Base-by-base conservation (phyloP, 1,284 basidiomycete species). In the Rhodotorula sp. region DNA sequence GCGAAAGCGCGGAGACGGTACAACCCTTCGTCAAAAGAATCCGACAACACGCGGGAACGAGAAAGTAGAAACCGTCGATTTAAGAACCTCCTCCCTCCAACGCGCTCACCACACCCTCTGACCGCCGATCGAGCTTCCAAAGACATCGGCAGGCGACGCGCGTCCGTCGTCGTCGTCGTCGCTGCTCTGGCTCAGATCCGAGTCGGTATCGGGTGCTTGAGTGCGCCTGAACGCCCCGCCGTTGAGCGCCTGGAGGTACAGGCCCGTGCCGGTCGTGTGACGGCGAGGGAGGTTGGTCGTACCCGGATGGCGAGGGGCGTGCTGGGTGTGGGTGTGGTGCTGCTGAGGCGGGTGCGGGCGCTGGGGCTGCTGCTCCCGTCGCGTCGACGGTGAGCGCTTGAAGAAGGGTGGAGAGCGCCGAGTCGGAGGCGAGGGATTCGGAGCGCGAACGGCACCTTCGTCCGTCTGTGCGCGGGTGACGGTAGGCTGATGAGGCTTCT, bases 231-330 rank as follows among this genome's bases (percentile, higher is more conserved):
- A 48, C 34, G 20, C 16, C 11, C 52, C 65, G 7, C 53, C 52
- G 20, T 44, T 26, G 28, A 24, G 63, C 52, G 59, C 64, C 13
- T 62, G 62, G 51, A 72, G 68, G 59, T 72, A 72, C 57, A 72
- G 47, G 1, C 70, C 70, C 37, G 70, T 69, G 1, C 70, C 70
- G 18, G 70, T 72, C 26, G 70, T 72, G 30, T 72, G 70, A 2
- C 70, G 61, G 6, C 70, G 58, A 22, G 59, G 52, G 28, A 65
- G 59, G 13, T 47, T 28, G 0, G 46, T 59, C 0, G 47, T 56
- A 24, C 60, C 60, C 20, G 50, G 53, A 24, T n/a, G 59, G 26
- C 46, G 53, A 26, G 53, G 53, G 62, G 22, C 48, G 52, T 22
- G 59, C 46, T 22, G 61, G n/a, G 9, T 13, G 15, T 22, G 61